phyloP scores from a whole-genome alignment of 139 green algal genomes.

The Chlamydomonas incerta region DNA sequence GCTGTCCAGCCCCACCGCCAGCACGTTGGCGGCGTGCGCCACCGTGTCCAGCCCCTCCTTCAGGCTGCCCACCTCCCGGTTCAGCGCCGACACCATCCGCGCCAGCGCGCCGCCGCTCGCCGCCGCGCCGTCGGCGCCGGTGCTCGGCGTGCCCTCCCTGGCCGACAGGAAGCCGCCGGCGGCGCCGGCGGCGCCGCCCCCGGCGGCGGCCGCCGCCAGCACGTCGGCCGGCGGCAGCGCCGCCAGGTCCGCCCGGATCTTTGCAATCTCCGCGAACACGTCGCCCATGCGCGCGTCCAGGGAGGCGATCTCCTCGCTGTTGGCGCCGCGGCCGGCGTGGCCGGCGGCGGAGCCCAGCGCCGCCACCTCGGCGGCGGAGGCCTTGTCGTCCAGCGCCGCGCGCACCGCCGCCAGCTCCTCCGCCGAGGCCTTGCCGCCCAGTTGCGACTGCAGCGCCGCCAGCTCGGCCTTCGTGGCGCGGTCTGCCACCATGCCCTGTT shows the following conservation, averaged over 20 bases:
- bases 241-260: conserved; percentile 15
- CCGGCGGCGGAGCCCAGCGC: not conserved
- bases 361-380: conserved; percentile 14
- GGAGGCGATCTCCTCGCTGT: conserved; percentile 10
- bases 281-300: conserved; percentile 52
- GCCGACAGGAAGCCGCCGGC: not conserved
- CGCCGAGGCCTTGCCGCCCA: conserved; percentile 17
- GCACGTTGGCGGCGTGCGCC: conserved; percentile 55
- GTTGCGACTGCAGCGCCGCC: conserved; percentile 25
- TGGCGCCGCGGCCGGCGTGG: not conserved
- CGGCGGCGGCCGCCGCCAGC: not conserved
- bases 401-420: conserved; percentile 38
- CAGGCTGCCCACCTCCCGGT: conserved; percentile 35
- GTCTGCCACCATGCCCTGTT: conserved; percentile 23
- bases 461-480: conserved; percentile 41
- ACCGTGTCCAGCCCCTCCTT: conserved; percentile 51
- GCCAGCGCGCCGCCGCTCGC: not conserved
- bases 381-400: conserved; percentile 26
- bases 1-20: conserved; percentile 56
- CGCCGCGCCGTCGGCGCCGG: not conserved
- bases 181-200: not conserved
- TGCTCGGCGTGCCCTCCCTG: not conserved
- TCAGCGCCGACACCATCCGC: conserved; percentile 14
- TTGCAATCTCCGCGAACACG: conserved; percentile 46
- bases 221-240: not conserved